Conservation (phyloP, 129 eudicot genomes). For the Pulicaria dysenterica region DNA sequence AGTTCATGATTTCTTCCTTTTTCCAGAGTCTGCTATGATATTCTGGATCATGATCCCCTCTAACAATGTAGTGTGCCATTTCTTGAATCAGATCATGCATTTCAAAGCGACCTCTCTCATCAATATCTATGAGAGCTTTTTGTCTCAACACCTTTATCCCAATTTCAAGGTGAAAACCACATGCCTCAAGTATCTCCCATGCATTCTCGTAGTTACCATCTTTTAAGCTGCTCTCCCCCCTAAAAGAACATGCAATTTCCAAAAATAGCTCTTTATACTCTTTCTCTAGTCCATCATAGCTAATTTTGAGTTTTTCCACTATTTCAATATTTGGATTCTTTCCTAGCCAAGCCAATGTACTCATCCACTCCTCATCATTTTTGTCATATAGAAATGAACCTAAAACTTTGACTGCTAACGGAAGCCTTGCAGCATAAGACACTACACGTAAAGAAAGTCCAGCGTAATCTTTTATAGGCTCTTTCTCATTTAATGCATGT, state of each 20-base stretch:
- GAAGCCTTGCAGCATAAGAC: background rate
- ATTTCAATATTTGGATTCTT: background rate
- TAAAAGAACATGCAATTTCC: constrained; percentile 1
- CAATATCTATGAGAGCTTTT: background rate
- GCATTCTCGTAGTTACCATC: background rate
- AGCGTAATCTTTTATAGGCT: background rate
- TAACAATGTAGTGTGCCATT: constrained; percentile 3
- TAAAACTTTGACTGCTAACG: background rate
- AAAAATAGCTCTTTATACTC: background rate
- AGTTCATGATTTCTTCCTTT: background rate
- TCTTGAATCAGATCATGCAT: background rate
- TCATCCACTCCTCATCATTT: background rate
- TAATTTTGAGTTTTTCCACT: background rate
- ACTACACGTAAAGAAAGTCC: background rate
- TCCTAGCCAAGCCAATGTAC: background rate
- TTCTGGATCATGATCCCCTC: background rate
- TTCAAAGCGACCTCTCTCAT: background rate
- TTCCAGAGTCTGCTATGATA: background rate
- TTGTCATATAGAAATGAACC: constrained; percentile 16
- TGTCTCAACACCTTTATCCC: background rate
- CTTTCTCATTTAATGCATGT: background rate
- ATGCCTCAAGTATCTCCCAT: background rate
- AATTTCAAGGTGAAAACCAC: background rate
- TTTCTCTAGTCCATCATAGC: background rate
- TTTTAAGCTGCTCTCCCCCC: background rate